phyloP scores from a whole-genome alignment of 1,139 yeast genomes.

The Candida sp. region DNA sequence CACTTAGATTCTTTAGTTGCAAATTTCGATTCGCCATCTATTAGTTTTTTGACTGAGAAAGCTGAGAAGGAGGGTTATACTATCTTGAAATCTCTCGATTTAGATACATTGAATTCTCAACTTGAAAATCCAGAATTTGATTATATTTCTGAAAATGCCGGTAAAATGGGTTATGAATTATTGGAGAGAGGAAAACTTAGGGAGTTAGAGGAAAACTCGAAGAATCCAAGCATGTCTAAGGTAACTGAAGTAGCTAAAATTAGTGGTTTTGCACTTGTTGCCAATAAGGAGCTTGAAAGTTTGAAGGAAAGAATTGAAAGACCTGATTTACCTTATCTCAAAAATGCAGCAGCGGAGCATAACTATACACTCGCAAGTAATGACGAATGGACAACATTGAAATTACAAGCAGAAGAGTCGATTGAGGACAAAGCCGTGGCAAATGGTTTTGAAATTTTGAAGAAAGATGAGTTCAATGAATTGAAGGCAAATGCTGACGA shows the following conservation, averaged over 20 bases:
- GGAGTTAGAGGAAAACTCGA: constrained; percentile 5
- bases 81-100: constrained; percentile 17
- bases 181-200: not conserved
- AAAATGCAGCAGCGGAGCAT: constrained; percentile 9
- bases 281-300: constrained; percentile 13
- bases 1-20: constrained; percentile 3
- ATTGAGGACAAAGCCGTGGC: constrained; percentile 10
- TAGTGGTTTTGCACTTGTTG: constrained; percentile 11
- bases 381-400: constrained; percentile 9
- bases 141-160: constrained; percentile 16
- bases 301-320: constrained; percentile 9
- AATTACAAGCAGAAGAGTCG: constrained; percentile 9
- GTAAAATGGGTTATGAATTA: not conserved
- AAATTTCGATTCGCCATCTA: constrained; percentile 13
- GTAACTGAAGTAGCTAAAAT: not conserved
- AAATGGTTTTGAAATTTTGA: constrained; percentile 24
- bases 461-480: constrained; percentile 10
- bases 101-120: constrained; percentile 11
- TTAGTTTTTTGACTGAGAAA: constrained; percentile 17
- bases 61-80: constrained; percentile 13
- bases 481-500: constrained; percentile 10
- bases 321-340: not conserved
- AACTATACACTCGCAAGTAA: constrained; percentile 6
- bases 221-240: not conserved
- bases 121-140: constrained; percentile 21